A percentile compares a stretch with the other conserved stretches of the same genome.
Conservation (phyloP, 441 rosid genomes). For the Aquilaria agallochum region DNA sequence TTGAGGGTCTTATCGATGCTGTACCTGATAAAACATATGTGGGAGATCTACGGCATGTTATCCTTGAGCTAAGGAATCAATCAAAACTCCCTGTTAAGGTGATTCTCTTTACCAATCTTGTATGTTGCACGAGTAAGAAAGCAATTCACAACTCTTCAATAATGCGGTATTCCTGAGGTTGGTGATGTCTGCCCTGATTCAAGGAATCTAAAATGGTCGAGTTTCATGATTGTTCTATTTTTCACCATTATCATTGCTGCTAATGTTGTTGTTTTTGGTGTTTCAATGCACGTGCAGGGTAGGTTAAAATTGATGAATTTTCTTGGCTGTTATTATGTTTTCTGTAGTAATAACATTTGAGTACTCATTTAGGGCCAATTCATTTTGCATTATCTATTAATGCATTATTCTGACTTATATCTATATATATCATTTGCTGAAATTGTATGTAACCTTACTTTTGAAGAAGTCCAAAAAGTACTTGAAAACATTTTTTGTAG, state of each 20-base stretch:
- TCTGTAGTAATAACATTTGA: too few species aligned
- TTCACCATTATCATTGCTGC: slow-evolving; percentile 3
- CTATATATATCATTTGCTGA: too few species aligned
- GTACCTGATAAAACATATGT: slow-evolving; percentile 69
- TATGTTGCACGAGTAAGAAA: background rate
- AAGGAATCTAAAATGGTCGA: slow-evolving; percentile 9
- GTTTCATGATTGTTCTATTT: slow-evolving; percentile 4
- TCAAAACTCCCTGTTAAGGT: slow-evolving; percentile 85
- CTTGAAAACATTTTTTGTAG: too few species aligned
- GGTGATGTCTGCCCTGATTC: background rate
- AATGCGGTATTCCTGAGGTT: too few species aligned
- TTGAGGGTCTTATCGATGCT: slow-evolving; percentile 66
- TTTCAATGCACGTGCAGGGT: slow-evolving; percentile 1
- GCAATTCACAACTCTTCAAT: background rate
- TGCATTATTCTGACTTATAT: too few species aligned
- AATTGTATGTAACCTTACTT: too few species aligned
- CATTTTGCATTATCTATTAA: too few species aligned
- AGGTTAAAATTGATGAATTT: background rate
- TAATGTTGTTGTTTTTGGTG: slow-evolving; percentile 3
- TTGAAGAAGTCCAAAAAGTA: too few species aligned
- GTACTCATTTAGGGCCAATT: too few species aligned
- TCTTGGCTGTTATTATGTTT: too few species aligned
- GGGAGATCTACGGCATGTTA: slow-evolving; percentile 75
- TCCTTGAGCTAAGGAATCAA: slow-evolving; percentile 71
- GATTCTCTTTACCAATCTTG: slow-evolving; percentile 13